Percentiles rank a stretch among this genome's conserved stretches.
Conservation (phyloP, 495 filamentous ascomycete species). For the Cercophora newfieldiana region DNA sequence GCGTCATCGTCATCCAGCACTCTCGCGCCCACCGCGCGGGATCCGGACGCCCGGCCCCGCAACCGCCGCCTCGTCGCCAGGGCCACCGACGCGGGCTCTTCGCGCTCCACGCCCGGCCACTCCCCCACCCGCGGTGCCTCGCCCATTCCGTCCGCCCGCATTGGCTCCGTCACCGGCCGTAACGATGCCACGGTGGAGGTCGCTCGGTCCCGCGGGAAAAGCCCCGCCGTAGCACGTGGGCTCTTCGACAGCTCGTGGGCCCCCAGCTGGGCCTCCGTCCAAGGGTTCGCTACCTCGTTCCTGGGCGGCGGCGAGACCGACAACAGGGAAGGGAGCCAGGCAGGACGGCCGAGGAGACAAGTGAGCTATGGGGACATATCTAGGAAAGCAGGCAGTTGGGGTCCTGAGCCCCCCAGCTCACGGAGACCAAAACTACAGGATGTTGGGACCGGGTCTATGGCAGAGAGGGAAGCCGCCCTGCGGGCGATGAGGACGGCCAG, state of each 20-base stretch:
- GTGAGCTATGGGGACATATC: conserved; percentile 5
- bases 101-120: conserved; percentile 28
- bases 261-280: conserved; percentile 48
- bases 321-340: conserved; percentile 33
- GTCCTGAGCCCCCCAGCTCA: conserved; percentile 40
- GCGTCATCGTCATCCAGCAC: conserved; percentile 29
- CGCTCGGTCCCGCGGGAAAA: conserved; percentile 33
- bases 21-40: conserved; percentile 24
- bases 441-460: conserved; percentile 51
- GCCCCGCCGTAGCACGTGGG: conserved; percentile 34
- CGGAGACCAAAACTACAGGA: conserved; percentile 40
- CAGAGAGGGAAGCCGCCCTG: conserved; percentile 48
- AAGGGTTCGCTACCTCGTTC: conserved; percentile 46
- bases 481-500: conserved; percentile 49
- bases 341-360: conserved; percentile 7
- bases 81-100: conserved; percentile 18
- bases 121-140: conserved; percentile 37
- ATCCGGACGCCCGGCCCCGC: conserved; percentile 32
- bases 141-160: conserved; percentile 44
- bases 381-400: conserved; percentile 33
- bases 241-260: conserved; percentile 46
- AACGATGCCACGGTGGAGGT: conserved; percentile 34
- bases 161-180: conserved; percentile 37
- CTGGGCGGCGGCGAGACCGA: conserved; percentile 29
- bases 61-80: conserved; percentile 32